Conservation (phyloP, 139 green algal species). For the Chlamydomonas applanata region DNA sequence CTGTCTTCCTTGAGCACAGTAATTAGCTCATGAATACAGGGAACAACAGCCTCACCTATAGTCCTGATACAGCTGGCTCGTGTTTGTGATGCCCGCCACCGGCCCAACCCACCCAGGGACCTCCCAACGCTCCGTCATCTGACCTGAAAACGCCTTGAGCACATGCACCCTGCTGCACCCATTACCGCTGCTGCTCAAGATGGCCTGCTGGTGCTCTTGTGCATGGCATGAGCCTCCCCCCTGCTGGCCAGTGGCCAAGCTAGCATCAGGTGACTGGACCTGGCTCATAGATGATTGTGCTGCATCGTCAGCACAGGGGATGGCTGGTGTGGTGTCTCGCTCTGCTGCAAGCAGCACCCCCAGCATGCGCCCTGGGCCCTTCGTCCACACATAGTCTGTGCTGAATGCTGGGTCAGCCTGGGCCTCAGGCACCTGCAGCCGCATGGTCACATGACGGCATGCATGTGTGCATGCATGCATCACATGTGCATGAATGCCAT, state of each 20-base stretch:
- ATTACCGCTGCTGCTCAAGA: neutral
- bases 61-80: constrained; percentile 12
- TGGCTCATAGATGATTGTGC: neutral
- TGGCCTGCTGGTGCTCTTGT: neutral
- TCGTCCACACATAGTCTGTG: constrained; percentile 37
- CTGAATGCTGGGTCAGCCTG: constrained; percentile 10
- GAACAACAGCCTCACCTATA: neutral
- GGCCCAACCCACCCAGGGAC: constrained; percentile 43
- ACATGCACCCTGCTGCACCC: neutral
- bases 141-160: constrained; percentile 37
- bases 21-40: too few species aligned
- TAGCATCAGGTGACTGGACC: neutral
- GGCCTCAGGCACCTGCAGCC: neutral
- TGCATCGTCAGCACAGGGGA: neutral
- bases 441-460: too few species aligned
- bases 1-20: too few species aligned
- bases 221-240: neutral
- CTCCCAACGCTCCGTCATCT: constrained; percentile 41
- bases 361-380: constrained; percentile 47
- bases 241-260: neutral
- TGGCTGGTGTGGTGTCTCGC: neutral
- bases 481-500: too few species aligned
- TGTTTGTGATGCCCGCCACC: constrained; percentile 26
- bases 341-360: constrained; percentile 33
- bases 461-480: too few species aligned